Conservation (phyloP, 768 basidiomycete species). For the Rubroboletus pulcherrimus region DNA sequence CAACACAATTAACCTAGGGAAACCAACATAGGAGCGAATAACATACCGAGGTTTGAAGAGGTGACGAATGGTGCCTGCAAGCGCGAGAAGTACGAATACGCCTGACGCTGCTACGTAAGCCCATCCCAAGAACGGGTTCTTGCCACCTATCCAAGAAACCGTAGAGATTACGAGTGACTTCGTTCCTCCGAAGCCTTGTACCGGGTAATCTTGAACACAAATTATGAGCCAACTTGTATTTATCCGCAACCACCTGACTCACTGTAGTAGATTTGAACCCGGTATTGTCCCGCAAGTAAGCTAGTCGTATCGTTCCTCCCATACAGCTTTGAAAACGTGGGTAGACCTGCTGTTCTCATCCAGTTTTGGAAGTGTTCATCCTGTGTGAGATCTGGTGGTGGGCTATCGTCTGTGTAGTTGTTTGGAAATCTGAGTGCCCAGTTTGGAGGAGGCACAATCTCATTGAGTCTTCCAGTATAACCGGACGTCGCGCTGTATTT, state of each 20-base stretch:
- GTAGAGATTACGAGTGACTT: constrained; percentile 97
- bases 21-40: background rate
- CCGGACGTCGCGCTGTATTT: constrained; percentile 68
- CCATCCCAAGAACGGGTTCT: constrained; percentile 98
- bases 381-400: constrained; percentile 65
- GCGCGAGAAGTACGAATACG: constrained; percentile 82
- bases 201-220: constrained; percentile 78
- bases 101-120: constrained; percentile 89
- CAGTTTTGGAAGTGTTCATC: constrained; percentile 99
- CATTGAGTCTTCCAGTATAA: constrained; percentile 50
- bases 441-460: constrained; percentile 90
- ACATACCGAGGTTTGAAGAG: constrained; percentile 84
- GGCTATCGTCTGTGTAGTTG: constrained; percentile 60
- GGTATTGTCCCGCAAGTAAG: constrained; percentile 72
- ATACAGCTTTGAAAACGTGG: constrained; percentile 94
- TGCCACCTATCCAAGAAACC: constrained; percentile 97
- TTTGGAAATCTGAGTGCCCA: constrained; percentile 75
- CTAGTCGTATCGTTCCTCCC: constrained; percentile 80
- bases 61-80: constrained; percentile 88
- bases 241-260: constrained; percentile 3
- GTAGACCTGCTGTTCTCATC: constrained; percentile 98
- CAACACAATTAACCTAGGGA: constrained; percentile 1
- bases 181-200: constrained; percentile 85
- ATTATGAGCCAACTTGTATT: constrained; percentile 2
- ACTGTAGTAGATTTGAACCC: constrained; percentile 80